A percentile compares a stretch with the other conserved stretches of the same genome.
Conservation (phyloP, 2,329 filamentous ascomycete species). For the Fusarium sp. region DNA sequence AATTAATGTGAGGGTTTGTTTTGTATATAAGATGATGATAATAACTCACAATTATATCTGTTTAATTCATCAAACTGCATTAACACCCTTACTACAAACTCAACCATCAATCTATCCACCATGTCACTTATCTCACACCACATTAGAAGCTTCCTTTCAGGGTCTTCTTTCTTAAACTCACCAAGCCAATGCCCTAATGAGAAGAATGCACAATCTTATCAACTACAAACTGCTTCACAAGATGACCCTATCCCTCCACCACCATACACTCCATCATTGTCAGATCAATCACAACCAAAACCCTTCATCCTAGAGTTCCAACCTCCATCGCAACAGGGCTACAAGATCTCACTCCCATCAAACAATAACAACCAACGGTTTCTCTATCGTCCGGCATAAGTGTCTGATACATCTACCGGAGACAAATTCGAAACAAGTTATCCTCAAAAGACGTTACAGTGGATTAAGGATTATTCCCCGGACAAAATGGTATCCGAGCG, state of each 20-base stretch:
- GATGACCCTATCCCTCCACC: slow-evolving; percentile 4
- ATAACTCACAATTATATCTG: fast-evolving
- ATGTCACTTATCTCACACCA: slow-evolving; percentile 13
- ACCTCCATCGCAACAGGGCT: slow-evolving; percentile 11
- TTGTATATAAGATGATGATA: slow-evolving; percentile 1
- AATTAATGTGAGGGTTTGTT: background rate
- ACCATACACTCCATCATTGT: slow-evolving; percentile 1
- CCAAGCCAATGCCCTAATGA: background rate
- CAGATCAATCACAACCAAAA: background rate
- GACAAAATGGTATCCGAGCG: background rate
- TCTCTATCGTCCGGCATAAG: slow-evolving; percentile 2
- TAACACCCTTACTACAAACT: background rate
- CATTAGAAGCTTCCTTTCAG: slow-evolving; percentile 8
- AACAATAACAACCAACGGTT: slow-evolving; percentile 5
- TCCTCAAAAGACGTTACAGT: background rate
- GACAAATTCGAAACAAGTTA: background rate
- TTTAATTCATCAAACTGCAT: background rate
- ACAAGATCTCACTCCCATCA: background rate
- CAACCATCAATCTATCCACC: background rate
- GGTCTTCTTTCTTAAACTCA: background rate
- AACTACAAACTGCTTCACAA: background rate
- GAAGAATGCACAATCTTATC: slow-evolving; percentile 4
- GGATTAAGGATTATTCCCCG: background rate
- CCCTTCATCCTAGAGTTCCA: slow-evolving; percentile 22
- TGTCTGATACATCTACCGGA: background rate